Evolutionary conservation across 2,329 filamentous ascomycete species (phyloP), one percentile per base, ranked within the genome.

Genomic region (Elsinoe ampelina): DNA sequence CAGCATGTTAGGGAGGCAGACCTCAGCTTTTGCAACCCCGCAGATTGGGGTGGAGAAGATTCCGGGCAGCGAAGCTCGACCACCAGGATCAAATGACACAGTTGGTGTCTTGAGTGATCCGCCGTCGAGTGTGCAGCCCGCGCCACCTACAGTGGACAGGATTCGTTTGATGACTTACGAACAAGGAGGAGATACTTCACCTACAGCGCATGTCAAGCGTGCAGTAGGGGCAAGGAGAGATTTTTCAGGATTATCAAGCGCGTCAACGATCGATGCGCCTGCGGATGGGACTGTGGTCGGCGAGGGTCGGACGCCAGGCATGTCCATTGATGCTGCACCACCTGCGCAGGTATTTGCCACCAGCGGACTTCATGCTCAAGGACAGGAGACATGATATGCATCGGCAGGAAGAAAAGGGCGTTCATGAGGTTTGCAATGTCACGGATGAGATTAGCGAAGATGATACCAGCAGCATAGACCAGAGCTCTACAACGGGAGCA

Each of bases 91-190:
- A 15, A 58, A 56, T 36, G 62, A 62, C 13, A 63, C 62, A 11
- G 62, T 63, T 30, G 61, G 59, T 12, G 45, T 61, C 8, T 38
- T 57, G 8, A 61, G 60, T n/a, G 67, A 70, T 19, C 60, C 66
- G 10, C 66, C 66, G 11, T 67, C 67, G 15, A 68, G 67, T 51
- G 63, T 63, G 11, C 41, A 61, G 8, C 63, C 66, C 32, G 63
- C 63, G 5, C 64, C 64, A 5, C 64, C 67, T 30, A 67, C 65
- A n/a, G 60, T 55, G 36, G 63, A 65, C 34, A 57, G 63, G 35
- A 38, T 62, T 35, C 58, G 59, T 13, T 52, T 58, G 22, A 58
- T 58, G 15, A 50, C 56, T 13, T 58, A 58, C 38, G 59, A 57
- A 6, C 58, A 54, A 5, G 39, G 45, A 26, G 57, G 50, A 15